Conservation (phyloP, 805 yeast genomes). For the Dipodascus albidus region DNA sequence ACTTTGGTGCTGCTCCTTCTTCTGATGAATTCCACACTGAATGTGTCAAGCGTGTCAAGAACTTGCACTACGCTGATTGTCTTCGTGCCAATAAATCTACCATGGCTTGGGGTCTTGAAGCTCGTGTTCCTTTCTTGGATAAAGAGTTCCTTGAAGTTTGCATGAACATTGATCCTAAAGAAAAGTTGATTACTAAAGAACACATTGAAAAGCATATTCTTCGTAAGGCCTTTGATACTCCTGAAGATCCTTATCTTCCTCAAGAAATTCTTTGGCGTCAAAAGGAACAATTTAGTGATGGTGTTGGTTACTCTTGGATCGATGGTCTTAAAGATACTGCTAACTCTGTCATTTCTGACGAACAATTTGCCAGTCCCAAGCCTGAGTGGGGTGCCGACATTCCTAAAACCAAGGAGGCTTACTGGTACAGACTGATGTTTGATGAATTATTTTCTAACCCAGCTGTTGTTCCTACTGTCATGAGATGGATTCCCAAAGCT, state of each 20-base stretch:
- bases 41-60: constrained; percentile 91
- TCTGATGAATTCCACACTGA: constrained; percentile 91
- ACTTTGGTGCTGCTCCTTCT: constrained; percentile 94
- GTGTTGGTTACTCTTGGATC: constrained; percentile 99
- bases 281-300: constrained; percentile 98
- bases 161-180: constrained; percentile 91
- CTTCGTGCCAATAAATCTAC: constrained; percentile 98
- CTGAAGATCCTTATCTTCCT: constrained; percentile 89
- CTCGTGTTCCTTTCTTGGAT: constrained; percentile 98
- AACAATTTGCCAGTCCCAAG: constrained; percentile 80
- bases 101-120: constrained; percentile 99
- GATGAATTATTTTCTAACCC: constrained; percentile 84
- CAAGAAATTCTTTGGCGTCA: constrained; percentile 98
- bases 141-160: constrained; percentile 81
- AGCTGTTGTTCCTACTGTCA: constrained; percentile 92
- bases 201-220: constrained; percentile 89
- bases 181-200: constrained; percentile 74
- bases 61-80: constrained; percentile 95
- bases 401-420: constrained; percentile 97
- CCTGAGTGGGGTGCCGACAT: constrained; percentile 93
- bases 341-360: constrained; percentile 75
- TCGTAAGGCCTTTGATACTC: constrained; percentile 95
- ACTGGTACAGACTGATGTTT: constrained; percentile 96
- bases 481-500: constrained; percentile 99
- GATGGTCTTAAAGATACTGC: constrained; percentile 96